Base-by-base conservation (phyloP, 2,329 filamentous ascomycete genomes). In the Trichoderma atrobrunneum region DNA sequence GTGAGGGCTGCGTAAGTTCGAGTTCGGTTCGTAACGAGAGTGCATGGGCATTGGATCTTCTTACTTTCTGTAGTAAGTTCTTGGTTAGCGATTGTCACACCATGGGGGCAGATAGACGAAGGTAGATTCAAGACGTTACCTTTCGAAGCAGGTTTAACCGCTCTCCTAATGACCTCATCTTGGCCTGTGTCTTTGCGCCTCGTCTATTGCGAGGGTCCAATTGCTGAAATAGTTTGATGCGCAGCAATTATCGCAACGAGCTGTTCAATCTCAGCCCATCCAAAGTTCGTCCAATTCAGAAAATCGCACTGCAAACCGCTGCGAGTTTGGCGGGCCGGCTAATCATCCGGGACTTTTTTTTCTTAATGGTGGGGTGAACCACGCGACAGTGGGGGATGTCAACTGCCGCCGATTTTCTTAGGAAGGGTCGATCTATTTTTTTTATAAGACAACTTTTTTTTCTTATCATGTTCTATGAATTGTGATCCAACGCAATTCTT, bases 91-190 rank as follows among this genome's bases (percentile, higher is more conserved):
- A 43, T 36, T 56, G 48, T 39, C 51, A 24, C 2, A 10, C 43
- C 24, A 63, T 69, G 14, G 63, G 16, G 61, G 43, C 18, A 73
- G 70, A 72, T 78, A 75, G 78, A 76, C 66, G 30, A 21, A 7
- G n/a, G n/a, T n/a, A 48, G 24, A 39, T 51, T 63, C 6, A 18
- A 26, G 10, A 34, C 12, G 10, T 81, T 86, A 94, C 93, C 82
- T 88, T 85, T 81, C 89, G 90, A 80, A 97, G 85, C 82, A 89
- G 90, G 80, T 91, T 90, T 88, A 94, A 90, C 78, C 93, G 91
- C 83, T 90, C 89, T 78, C 88, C 80, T 83, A 92, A 81, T 75
- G 85, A 79, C 75, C 81, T 79, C 81, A 83, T 83, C 32, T 76
- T 81, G 78, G 63, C 12, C 30, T 61, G 39, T 60, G 39, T 62